Evolutionary conservation across 352 stramenopile genomes (phyloP).

Genomic region (Lagenidium sp.): DNA sequence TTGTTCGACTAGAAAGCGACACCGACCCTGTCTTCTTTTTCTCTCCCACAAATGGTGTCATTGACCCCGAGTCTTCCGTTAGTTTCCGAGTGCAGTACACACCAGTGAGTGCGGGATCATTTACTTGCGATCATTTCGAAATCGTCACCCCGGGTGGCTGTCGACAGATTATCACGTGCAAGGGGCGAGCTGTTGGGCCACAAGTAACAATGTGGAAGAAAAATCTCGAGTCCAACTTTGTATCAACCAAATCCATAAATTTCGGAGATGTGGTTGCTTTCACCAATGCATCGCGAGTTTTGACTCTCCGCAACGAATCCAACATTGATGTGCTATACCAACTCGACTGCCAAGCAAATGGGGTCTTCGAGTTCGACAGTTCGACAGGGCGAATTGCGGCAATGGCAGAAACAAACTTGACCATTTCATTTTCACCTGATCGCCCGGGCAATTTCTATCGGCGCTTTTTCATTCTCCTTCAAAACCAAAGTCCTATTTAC

Average conservation of each 20-base stretch:
- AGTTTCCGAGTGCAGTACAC: conserved; percentile 72
- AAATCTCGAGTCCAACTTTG: conserved; percentile 61
- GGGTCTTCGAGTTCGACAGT: conserved; percentile 83
- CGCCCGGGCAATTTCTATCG: conserved; percentile 89
- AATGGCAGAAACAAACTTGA: conserved; percentile 69
- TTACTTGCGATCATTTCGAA: conserved; percentile 88
- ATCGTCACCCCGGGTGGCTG: conserved; percentile 87
- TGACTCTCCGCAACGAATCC: conserved; percentile 82
- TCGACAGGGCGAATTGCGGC: conserved; percentile 72
- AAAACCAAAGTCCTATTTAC: conserved; percentile 80
- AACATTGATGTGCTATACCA: conserved; percentile 64
- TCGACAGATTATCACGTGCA: conserved; percentile 61
- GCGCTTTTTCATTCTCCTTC: conserved; percentile 74
- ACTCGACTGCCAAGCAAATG: conserved; percentile 59
- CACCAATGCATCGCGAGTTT: conserved; percentile 40
- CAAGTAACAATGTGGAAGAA: conserved; percentile 77
- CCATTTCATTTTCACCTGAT: conserved; percentile 71
- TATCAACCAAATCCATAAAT: conserved; percentile 73
- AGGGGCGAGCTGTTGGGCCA: conserved; percentile 50
- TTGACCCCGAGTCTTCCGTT: conserved; percentile 62
- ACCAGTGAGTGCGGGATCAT: conserved; percentile 74
- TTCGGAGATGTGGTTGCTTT: conserved; percentile 84
- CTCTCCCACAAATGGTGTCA: conserved; percentile 47
- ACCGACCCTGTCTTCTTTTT: conserved; percentile 84
- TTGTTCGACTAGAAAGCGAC: conserved; percentile 74